Evolutionary conservation across 1,139 yeast genomes (phyloP).

Genomic region (Pichia sp.): DNA sequence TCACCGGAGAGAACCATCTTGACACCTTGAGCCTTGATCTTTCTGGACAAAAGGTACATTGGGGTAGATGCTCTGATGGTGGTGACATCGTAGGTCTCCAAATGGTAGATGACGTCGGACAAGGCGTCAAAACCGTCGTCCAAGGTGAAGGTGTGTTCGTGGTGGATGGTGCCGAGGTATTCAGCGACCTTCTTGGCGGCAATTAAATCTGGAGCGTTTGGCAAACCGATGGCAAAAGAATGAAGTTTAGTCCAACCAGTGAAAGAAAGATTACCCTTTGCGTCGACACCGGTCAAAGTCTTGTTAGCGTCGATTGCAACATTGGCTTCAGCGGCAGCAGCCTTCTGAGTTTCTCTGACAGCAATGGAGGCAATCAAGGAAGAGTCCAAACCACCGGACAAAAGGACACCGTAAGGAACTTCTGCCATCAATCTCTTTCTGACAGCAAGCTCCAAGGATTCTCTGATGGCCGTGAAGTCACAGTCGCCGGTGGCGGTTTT

Average conservation of each 20-base stretch:
- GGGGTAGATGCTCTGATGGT: conserved; percentile 99
- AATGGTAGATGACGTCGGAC: conserved; percentile 88
- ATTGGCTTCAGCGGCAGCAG: conserved; percentile 47
- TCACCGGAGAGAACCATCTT: conserved; percentile 99
- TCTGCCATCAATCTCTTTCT: conserved; percentile 99
- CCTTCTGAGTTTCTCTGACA: conserved; percentile 87
- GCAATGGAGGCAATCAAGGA: conserved; percentile 96
- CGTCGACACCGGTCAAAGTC: conserved; percentile 89
- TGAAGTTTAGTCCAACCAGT: conserved; percentile 85
- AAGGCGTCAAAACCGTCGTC: conserved; percentile 96
- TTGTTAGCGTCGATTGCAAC: conserved; percentile 47
- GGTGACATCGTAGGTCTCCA: conserved; percentile 97
- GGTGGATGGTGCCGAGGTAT: conserved; percentile 92
- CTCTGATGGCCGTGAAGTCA: conserved; percentile 69
- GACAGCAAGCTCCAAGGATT: conserved; percentile 85
- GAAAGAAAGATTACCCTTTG: conserved; percentile 71
- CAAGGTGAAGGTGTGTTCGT: conserved; percentile 93
- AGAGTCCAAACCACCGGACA: conserved; percentile 97
- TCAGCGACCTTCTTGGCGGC: conserved; percentile 97
- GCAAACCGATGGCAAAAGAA: conserved; percentile 95
- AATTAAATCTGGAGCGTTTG: conserved; percentile 94
- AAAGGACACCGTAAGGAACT: conserved; percentile 95
- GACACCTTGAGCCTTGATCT: conserved; percentile 98
- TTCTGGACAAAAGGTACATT: conserved; percentile 92
- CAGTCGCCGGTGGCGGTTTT: conserved; percentile 71